Evolutionary conservation across 306 rosid genomes (phyloP), one percentile per base, ranked within the genome.

Genomic region (Cotoneaster glaucophyllus): DNA sequence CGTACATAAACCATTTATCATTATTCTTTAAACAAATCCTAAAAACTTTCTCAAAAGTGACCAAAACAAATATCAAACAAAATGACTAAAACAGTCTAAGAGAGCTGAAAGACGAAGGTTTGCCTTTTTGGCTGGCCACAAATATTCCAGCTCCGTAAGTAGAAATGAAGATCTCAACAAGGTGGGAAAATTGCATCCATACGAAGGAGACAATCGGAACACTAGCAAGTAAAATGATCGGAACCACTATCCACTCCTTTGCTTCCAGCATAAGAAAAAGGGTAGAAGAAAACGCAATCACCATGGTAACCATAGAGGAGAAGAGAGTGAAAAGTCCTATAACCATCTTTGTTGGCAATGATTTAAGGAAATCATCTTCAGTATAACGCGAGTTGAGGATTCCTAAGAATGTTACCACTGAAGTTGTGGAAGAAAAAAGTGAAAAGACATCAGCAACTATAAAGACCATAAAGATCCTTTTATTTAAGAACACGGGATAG

Each of bases 371-470:
- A 13, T 87, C 91, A 1, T 76, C 69, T 32, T 86, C 90, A 0
- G 84, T 81, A 32, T 84, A 88, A 44, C 92, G 78, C 0, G 92
- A 77, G 0, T 79, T 83, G 18, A 88, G 89, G 41, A 85, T 77
- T 19, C 87, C 84, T 69, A 83, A 31, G 2, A 69, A 69, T 17
- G 19, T 19, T 15, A 69, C 11, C 0, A 69, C 73, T 4, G 73
- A 69, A 45, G 87, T 74, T 11, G 84, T 22, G 2, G 91, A 81
- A 18, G 89, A 37, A 58, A 83, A 76, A 8, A 85, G 29, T 21
- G 91, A 86, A 21, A 62, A 17, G 1, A 86, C 79, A 70, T 85
- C 82, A 0, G 86, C 63, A 29, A 83, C 14, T 6, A 82, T 73
- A 67, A 87, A 87, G 3, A 77, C 8, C 10, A 25, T 59, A 21